A percentile compares a stretch with the other conserved stretches of the same genome.
Conservation (phyloP, 495 filamentous ascomycete species). For the Schizothecium vesticola region DNA sequence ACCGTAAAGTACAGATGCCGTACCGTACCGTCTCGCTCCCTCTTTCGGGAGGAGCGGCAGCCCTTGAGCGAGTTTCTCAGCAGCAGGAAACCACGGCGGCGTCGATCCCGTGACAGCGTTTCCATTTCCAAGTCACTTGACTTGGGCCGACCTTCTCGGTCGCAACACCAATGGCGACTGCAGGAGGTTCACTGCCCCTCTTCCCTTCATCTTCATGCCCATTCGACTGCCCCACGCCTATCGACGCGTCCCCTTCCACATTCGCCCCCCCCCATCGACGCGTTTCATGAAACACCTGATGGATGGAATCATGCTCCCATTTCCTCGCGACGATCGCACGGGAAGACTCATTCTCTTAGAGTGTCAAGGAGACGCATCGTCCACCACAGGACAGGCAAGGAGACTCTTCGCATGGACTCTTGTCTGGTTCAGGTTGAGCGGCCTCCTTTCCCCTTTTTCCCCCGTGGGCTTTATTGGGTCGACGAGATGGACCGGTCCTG, state of each 20-base stretch:
- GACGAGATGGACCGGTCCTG: neutral
- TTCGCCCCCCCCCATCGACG: constrained; percentile 8
- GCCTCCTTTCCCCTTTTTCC: neutral
- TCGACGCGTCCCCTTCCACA: constrained; percentile 6
- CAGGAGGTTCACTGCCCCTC: constrained; percentile 2
- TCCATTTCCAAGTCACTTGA: constrained; percentile 12
- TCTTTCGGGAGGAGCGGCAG: neutral
- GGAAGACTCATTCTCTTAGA: neutral
- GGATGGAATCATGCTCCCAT: neutral
- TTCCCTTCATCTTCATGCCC: neutral
- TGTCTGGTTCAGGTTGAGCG: neutral
- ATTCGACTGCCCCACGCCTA: constrained; percentile 3
- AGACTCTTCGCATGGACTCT: neutral
- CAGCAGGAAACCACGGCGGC: neutral
- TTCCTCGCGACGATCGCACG: neutral
- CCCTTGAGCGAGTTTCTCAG: neutral
- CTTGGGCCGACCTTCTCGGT: neutral
- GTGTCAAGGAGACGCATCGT: neutral
- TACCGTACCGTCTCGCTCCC: neutral
- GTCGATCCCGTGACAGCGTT: constrained; percentile 12
- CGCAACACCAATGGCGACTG: constrained; percentile 3
- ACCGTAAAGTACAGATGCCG: neutral
- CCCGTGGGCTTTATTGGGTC: neutral
- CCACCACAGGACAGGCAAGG: neutral
- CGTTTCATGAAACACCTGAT: constrained; percentile 8